phyloP scores from a whole-genome alignment of 106 monocot species.

The Narthecium ossifragum region DNA sequence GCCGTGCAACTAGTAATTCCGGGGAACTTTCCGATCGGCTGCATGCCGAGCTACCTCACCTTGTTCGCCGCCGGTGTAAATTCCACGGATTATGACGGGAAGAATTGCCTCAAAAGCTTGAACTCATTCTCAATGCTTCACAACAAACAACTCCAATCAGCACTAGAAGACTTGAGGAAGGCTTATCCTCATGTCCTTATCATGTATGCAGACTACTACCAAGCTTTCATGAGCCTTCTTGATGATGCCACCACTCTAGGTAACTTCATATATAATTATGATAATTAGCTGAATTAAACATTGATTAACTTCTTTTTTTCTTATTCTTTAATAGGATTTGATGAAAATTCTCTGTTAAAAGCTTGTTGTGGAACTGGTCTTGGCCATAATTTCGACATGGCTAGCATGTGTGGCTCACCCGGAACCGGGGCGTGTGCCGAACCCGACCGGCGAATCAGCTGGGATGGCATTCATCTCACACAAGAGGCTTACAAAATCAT shows the following conservation, averaged over 20 bases:
- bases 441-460: not conserved
- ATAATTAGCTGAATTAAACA: no score
- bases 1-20: not conserved
- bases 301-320: not conserved
- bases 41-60: slow-evolving; percentile 6
- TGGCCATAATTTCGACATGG: slow-evolving; percentile 3
- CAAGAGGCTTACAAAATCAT: slow-evolving; percentile 11
- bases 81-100: not conserved
- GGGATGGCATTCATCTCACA: slow-evolving; percentile 18
- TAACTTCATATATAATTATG: not conserved
- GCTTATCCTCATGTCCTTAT: slow-evolving; percentile 11
- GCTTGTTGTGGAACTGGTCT: slow-evolving; percentile 15
- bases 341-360: slow-evolving; percentile 1
- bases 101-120: slow-evolving; percentile 2
- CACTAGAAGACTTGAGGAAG: slow-evolving; percentile 4
- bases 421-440: not conserved
- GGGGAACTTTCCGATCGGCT: slow-evolving; percentile 5
- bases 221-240: slow-evolving; percentile 2
- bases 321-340: slow-evolving; percentile 4
- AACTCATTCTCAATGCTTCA: slow-evolving; percentile 13
- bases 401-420: not conserved
- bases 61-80: not conserved
- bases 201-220: slow-evolving; percentile 18
- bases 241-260: not conserved
- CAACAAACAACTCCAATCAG: slow-evolving; percentile 1